Percentiles rank a stretch among this genome's conserved stretches.
phyloP scores from a whole-genome alignment of 495 filamentous ascomycete species.

The Xeromyces bisporus region DNA sequence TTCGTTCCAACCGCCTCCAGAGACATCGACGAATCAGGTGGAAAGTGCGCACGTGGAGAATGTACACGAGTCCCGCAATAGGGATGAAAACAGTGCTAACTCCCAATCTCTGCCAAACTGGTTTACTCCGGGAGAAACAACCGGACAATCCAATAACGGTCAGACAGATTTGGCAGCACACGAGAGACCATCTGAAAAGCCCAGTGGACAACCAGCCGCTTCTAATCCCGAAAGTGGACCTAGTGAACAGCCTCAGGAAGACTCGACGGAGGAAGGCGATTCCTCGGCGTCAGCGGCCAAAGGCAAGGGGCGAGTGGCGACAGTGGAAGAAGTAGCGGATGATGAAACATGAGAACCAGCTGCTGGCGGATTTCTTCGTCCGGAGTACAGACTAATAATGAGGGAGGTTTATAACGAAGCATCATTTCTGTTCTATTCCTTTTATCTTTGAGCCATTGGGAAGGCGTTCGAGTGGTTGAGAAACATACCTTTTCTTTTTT shows the following conservation, averaged over 20 bases:
- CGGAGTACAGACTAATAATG: too few species aligned
- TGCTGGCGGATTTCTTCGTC: background rate
- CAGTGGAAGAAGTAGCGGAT: constrained; percentile 32
- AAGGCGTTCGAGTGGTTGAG: background rate
- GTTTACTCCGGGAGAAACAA: background rate
- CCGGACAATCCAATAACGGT: too few species aligned
- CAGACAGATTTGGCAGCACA: too few species aligned
- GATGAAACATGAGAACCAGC: constrained; percentile 16
- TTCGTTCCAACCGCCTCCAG: background rate
- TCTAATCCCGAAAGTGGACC: background rate
- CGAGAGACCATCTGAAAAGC: background rate
- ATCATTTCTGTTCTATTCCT: constrained; percentile 4
- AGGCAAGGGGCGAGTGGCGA: constrained; percentile 29
- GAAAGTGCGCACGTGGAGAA: too few species aligned
- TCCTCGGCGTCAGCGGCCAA: constrained; percentile 14
- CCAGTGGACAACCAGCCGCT: background rate
- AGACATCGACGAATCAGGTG: too few species aligned
- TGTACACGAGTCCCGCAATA: background rate
- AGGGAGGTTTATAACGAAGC: too few species aligned
- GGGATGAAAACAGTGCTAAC: background rate
- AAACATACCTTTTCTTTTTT: background rate
- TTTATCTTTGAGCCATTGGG: background rate
- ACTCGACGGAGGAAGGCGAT: constrained; percentile 1
- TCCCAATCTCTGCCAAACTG: background rate
- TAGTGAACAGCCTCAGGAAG: constrained; percentile 1